phyloP scores from a whole-genome alignment of 73 alveolate genomes.

The Stentor roeselii region DNA sequence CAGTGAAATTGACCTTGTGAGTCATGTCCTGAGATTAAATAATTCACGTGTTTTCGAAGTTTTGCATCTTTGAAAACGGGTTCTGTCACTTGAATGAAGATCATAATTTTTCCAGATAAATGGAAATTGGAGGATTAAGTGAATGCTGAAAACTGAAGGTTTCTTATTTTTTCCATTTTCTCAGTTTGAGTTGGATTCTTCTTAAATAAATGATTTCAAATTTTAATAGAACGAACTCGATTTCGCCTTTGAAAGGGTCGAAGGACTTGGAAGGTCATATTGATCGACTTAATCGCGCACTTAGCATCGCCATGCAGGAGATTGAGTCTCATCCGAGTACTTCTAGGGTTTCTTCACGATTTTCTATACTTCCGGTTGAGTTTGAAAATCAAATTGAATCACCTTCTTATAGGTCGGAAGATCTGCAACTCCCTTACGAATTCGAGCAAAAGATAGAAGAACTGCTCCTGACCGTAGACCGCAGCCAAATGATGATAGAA shows the following conservation, averaged over 20 bases:
- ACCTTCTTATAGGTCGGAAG: neutral
- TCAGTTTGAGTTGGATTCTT: no score
- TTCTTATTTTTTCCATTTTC: no score
- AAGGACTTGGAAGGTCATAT: neutral
- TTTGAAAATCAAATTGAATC: neutral
- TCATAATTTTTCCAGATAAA: no score
- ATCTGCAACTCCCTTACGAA: neutral
- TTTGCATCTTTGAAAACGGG: no score
- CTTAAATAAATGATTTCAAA: no score
- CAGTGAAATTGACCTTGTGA: constrained; percentile 65
- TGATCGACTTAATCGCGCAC: neutral
- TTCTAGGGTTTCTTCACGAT: neutral
- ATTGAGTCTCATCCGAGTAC: neutral
- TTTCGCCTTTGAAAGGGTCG: no score
- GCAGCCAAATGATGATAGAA: neutral
- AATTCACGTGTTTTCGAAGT: constrained; percentile 36
- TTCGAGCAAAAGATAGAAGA: neutral
- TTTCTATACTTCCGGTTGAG: neutral
- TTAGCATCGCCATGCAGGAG: neutral
- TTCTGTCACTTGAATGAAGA: no score
- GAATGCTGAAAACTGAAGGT: no score
- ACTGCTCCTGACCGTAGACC: neutral
- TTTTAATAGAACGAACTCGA: no score
- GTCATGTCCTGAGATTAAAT: constrained; percentile 67
- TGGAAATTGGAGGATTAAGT: no score